These are phyloP conservation scores for Zygoascus sp. DNA, from an alignment of 1,139 yeast genomes.

Conservation along the genomic window DNA sequence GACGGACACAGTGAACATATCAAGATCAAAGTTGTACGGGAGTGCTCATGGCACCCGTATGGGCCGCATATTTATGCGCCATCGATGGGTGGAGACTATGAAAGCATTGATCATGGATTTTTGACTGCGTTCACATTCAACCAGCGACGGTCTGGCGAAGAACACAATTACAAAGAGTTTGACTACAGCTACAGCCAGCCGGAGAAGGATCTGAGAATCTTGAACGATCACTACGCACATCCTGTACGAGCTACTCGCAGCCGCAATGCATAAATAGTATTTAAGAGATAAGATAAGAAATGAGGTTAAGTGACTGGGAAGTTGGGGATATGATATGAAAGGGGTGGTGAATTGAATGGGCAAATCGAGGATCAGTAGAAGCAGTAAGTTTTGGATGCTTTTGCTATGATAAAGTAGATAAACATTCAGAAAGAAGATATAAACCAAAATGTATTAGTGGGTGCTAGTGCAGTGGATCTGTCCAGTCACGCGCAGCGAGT, in stretches of 20 bases:
- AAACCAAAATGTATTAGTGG: too few species aligned
- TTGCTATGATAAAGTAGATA: too few species aligned
- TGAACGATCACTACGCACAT: slow-evolving; percentile 7
- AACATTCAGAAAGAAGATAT: too few species aligned
- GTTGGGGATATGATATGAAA: too few species aligned
- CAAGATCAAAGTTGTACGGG: slow-evolving; percentile 16
- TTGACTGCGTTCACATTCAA: slow-evolving; percentile 6
- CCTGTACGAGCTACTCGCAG: not conserved
- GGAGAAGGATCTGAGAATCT: not conserved
- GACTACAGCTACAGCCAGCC: slow-evolving; percentile 9
- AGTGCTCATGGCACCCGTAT: slow-evolving; percentile 24
- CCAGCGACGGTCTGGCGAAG: not conserved
- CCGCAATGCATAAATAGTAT: not conserved
- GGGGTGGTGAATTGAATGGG: too few species aligned
- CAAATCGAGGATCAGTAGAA: too few species aligned
- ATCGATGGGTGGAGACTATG: slow-evolving; percentile 11
- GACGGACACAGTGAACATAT: not conserved
- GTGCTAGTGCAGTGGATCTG: too few species aligned
- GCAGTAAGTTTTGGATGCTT: too few species aligned
- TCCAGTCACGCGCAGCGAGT: too few species aligned
- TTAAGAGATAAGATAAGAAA: too few species aligned
- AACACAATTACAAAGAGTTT: not conserved
- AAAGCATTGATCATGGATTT: slow-evolving; percentile 7
- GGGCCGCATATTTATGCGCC: slow-evolving; percentile 22
- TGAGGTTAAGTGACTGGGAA: too few species aligned